Percentiles rank a stretch among this genome's conserved stretches.
phyloP scores from a whole-genome alignment of 1,284 basidiomycete species.

The Moniliella sp. region DNA sequence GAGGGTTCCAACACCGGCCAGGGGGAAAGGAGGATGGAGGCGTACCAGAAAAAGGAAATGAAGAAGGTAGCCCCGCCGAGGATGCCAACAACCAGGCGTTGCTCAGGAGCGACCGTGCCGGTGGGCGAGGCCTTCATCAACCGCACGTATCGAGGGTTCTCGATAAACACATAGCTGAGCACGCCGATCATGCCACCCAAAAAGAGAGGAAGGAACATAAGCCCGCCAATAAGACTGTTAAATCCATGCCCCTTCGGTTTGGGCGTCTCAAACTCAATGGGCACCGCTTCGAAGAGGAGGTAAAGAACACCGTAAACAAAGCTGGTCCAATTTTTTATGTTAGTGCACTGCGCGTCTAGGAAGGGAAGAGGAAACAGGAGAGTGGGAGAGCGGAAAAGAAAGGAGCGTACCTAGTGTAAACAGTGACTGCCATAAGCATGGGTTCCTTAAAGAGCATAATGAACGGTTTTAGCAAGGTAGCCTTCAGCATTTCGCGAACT shows the following conservation, averaged over 20 bases:
- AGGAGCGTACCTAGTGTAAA: no score
- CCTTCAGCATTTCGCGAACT: slow-evolving; percentile 36
- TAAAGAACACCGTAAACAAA: slow-evolving; percentile 44
- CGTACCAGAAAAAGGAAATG: slow-evolving; percentile 35
- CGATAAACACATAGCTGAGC: slow-evolving; percentile 9
- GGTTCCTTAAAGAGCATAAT: slow-evolving; percentile 47
- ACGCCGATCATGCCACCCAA: slow-evolving; percentile 16
- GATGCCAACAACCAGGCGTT: slow-evolving; percentile 21
- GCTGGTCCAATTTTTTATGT: no score
- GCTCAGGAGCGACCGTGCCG: slow-evolving; percentile 23
- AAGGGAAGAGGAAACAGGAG: no score
- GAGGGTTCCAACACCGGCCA: no score
- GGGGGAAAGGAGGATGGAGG: no score
- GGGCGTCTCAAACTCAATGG: slow-evolving; percentile 24
- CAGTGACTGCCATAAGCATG: slow-evolving; percentile 50
- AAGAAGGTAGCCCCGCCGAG: slow-evolving; percentile 33
- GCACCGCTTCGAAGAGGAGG: slow-evolving; percentile 9
- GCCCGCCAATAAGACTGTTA: slow-evolving; percentile 17
- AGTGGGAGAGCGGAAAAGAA: no score
- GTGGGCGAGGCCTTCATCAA: slow-evolving; percentile 10
- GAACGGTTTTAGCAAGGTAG: slow-evolving; percentile 46
- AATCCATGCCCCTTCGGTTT: no score
- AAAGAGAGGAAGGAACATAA: slow-evolving; percentile 33
- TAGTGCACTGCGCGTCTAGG: no score
- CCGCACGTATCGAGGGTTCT: slow-evolving; percentile 18